Conservation (phyloP, 2,329 filamentous ascomycete species). For the Neonectria ditissima region DNA sequence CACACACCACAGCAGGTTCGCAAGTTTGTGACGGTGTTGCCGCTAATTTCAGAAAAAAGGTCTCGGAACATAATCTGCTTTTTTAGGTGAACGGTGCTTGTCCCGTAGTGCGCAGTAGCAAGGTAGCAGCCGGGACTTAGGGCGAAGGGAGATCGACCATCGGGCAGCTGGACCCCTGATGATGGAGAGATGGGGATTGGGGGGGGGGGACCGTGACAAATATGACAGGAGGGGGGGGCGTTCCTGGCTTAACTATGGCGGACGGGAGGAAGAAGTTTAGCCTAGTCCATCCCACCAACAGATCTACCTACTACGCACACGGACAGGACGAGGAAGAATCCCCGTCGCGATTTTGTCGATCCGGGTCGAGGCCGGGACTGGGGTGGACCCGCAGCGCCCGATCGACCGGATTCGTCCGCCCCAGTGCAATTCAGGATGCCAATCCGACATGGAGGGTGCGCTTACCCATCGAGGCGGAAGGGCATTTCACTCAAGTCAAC, state of each 20-base stretch:
- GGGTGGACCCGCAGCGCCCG: conserved; percentile 22
- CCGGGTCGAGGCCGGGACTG: conserved; percentile 12
- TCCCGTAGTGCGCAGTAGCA: conserved; percentile 2
- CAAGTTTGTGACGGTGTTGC: conserved; percentile 5
- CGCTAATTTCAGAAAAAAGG: conserved; percentile 21
- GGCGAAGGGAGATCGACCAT: conserved; percentile 12
- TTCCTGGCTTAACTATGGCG: conserved; percentile 9
- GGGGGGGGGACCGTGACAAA: not conserved
- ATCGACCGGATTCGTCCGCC: conserved; percentile 27
- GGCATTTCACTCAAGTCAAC: not conserved
- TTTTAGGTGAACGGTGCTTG: not conserved
- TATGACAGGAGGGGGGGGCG: not conserved
- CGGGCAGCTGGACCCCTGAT: not conserved
- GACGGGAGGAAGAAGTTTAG: conserved; percentile 10
- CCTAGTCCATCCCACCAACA: not conserved
- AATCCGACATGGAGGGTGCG: conserved; percentile 23
- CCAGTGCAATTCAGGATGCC: conserved; percentile 18
- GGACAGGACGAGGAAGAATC: conserved; percentile 20
- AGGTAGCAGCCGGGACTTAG: conserved; percentile 3
- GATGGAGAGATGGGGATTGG: too few relatives aligned
- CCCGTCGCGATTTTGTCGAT: conserved; percentile 21
- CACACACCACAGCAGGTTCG: conserved; percentile 6
- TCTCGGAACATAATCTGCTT: conserved; percentile 36
- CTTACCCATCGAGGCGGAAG: conserved; percentile 5
- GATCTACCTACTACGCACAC: too few relatives aligned